Conservation (phyloP, 176 grass and related monocot genomes). For the Alopecurus myosuroides region DNA sequence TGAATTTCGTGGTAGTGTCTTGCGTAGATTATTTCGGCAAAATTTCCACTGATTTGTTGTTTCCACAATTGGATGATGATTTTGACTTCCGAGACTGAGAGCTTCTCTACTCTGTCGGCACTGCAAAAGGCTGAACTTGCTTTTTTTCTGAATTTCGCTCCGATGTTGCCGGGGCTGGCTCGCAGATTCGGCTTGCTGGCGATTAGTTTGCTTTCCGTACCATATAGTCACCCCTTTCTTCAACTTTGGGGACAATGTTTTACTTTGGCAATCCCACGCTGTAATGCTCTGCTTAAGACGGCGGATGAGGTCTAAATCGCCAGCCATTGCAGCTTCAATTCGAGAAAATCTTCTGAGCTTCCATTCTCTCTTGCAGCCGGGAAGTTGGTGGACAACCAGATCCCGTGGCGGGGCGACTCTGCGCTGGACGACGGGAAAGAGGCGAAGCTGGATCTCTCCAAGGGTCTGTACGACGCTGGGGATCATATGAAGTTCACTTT, state of each 20-base stretch:
- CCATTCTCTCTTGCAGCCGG: slow-evolving; percentile 46
- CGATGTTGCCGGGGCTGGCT: neutral
- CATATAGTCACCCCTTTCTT: neutral
- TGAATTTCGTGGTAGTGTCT: neutral
- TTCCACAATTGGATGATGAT: neutral
- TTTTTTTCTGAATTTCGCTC: neutral
- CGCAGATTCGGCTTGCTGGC: neutral
- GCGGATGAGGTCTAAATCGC: neutral
- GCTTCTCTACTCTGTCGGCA: neutral
- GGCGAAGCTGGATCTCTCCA: slow-evolving; percentile 74
- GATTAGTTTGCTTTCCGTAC: neutral
- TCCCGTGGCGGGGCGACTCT: slow-evolving; percentile 83
- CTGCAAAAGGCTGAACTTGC: neutral
- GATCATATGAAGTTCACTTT: slow-evolving; percentile 95
- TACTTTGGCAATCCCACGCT: neutral
- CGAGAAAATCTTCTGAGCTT: neutral
- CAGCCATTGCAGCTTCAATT: no score
- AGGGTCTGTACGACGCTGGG: slow-evolving; percentile 87
- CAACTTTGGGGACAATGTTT: neutral
- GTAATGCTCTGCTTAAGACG: neutral
- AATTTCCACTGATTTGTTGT: neutral
- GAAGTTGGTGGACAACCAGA: slow-evolving; percentile 78
- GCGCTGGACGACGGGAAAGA: slow-evolving; percentile 75
- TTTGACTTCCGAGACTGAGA: neutral
- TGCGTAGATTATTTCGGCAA: neutral